Conservation (phyloP, 768 basidiomycete species). For the Daedalea quercina region DNA sequence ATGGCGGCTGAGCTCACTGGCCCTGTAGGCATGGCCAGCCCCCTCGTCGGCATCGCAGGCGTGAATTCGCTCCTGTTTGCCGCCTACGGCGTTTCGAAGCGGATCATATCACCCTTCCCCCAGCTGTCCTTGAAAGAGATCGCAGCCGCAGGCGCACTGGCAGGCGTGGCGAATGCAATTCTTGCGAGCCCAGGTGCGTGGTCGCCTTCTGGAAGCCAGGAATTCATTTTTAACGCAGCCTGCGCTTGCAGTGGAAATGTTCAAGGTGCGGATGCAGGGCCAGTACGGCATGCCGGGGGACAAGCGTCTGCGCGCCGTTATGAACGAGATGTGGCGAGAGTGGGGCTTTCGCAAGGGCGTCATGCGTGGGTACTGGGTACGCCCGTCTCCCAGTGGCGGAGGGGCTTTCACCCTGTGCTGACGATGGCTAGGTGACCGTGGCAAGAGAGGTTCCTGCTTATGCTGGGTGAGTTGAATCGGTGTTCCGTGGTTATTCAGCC, state of each 20-base stretch:
- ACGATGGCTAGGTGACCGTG: conserved; percentile 66
- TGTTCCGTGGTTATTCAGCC: neutral
- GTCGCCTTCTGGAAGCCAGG: neutral
- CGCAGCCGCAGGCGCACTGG: conserved; percentile 84
- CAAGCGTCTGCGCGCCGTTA: conserved; percentile 66
- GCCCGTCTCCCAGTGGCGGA: too few relatives aligned
- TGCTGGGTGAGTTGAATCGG: conserved; percentile 52
- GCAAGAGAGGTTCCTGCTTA: conserved; percentile 95
- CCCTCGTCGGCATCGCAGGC: conserved; percentile 87
- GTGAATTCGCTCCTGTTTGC: conserved; percentile 96
- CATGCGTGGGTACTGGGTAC: conserved; percentile 96
- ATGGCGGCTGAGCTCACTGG: neutral
- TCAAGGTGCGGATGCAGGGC: conserved; percentile 97
- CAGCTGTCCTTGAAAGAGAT: conserved; percentile 74
- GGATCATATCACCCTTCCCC: conserved; percentile 84
- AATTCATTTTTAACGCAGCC: too few relatives aligned
- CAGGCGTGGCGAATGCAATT: conserved; percentile 85
- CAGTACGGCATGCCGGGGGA: conserved; percentile 83
- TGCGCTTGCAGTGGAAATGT: conserved; percentile 90
- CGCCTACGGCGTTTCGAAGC: conserved; percentile 76
- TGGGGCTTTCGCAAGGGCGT: conserved; percentile 86
- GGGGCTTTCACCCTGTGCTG: too few relatives aligned
- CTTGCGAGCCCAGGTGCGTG: conserved; percentile 79
- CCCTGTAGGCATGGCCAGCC: conserved; percentile 76
- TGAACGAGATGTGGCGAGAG: conserved; percentile 76